A percentile compares a stretch with the other conserved stretches of the same genome.
These are phyloP conservation scores for Dothideomycetes sp. DNA, from an alignment of 2,329 filamentous ascomycete genomes.

Conservation along the genomic window DNA sequence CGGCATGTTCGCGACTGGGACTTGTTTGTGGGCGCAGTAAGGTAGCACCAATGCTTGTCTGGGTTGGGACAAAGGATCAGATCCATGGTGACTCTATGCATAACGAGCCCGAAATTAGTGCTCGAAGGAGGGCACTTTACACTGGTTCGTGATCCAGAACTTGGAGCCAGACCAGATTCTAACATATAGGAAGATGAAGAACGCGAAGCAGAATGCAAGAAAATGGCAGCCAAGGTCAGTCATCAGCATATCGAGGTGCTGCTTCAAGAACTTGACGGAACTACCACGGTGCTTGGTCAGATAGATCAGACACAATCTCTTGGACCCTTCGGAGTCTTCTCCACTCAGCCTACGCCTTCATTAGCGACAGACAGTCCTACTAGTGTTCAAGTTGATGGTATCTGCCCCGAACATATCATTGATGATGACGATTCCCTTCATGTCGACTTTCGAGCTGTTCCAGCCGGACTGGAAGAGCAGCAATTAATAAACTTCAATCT, in stretches of 20 bases:
- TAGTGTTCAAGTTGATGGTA: too few species aligned
- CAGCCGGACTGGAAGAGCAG: too few species aligned
- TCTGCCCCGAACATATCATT: too few species aligned
- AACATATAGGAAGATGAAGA: neutral
- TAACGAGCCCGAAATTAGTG: constrained; percentile 6
- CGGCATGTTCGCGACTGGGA: constrained; percentile 5
- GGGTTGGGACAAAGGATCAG: too few species aligned
- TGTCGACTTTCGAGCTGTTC: too few species aligned
- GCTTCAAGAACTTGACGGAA: too few species aligned
- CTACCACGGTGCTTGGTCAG: too few species aligned
- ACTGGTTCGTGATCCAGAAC: neutral
- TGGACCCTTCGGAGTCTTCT: constrained; percentile 6
- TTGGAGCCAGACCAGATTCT: neutral
- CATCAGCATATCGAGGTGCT: constrained; percentile 4
- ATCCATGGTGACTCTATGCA: too few species aligned
- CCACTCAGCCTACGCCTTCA: too few species aligned
- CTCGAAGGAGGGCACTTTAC: constrained; percentile 5
- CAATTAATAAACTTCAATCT: too few species aligned
- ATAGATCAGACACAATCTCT: neutral
- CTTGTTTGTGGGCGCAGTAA: constrained; percentile 5
- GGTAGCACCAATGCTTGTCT: constrained; percentile 3
- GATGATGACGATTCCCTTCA: too few species aligned
- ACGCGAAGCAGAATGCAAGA: constrained; percentile 4
- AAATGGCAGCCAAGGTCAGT: neutral
- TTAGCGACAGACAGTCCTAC: too few species aligned